Base-by-base conservation (phyloP, 2,329 filamentous ascomycete species). In the Whalleya microplaca region DNA sequence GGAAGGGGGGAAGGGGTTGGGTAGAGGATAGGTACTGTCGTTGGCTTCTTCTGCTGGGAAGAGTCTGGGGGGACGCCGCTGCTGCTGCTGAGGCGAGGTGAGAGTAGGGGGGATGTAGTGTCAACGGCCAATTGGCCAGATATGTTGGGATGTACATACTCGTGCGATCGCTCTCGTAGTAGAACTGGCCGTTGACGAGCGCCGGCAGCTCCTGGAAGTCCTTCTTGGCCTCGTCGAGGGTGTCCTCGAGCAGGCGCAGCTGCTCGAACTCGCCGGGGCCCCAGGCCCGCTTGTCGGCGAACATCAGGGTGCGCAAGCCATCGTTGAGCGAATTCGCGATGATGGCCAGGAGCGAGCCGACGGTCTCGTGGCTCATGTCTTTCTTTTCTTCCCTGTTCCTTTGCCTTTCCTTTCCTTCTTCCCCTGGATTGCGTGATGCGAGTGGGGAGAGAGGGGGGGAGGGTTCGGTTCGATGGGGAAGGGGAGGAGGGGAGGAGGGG, bases 231-330 rank as follows among this genome's bases (percentile, higher is more conserved):
- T 84, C 82, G 67, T 85, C 81, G 49, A 86, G 75, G n/a, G 78
- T 75, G 37, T 77, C 74, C 64, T 84, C 79, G 51, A 86, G 74
- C 47, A 81, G 78, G 54, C 78, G 80, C 55, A 81, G 70, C 73
- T 86, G 84, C 66, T 85, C 83, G 67, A 83, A 80, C 73, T 86
- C 83, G 75, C 85, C 82, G 20, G 76, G 73, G 0, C 79, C 81
- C 84, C 84, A 86, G 59, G 80, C 78, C 44, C 78, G 77, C 72
- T 84, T 85, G 70, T 86, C 83, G 64, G 82, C 78, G 63, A 83
- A 77, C 72, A 76, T 76, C 66, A 86, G 73, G 63, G 80, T 80
- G 66, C 81, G 81, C 64, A 84, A 71, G 56, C 76, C 78, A 62
- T 84, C 80, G 66, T 75, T 76, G 64, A 85, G 70, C 50, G 78